Percentiles rank a stretch among this genome's conserved stretches.
phyloP scores from a whole-genome alignment of 2,329 filamentous ascomycete species.

The Cordyceps sp. region DNA sequence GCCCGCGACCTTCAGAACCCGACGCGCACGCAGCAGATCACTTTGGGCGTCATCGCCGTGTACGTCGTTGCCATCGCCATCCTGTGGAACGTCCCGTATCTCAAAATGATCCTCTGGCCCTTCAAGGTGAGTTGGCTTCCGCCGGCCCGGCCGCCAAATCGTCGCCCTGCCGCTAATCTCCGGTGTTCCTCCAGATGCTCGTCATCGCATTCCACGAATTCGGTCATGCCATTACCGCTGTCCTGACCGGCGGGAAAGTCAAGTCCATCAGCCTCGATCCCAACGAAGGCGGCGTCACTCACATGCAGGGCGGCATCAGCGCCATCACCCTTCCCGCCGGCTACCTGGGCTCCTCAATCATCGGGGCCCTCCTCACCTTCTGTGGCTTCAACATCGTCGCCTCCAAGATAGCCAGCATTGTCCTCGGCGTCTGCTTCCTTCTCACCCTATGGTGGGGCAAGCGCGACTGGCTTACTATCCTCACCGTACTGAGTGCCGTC shows the following conservation, averaged over 20 bases:
- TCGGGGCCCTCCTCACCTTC: slow-evolving; percentile 63
- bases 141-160: too few species aligned
- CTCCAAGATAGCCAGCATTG: slow-evolving; percentile 61
- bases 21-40: slow-evolving; percentile 53
- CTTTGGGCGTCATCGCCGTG: slow-evolving; percentile 51
- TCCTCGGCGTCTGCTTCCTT: slow-evolving; percentile 56
- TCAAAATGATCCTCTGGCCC: slow-evolving; percentile 61
- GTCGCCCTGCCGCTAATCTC: background rate
- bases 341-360: slow-evolving; percentile 61
- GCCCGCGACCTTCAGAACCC: slow-evolving; percentile 36
- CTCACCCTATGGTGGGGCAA: slow-evolving; percentile 73
- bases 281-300: slow-evolving; percentile 64
- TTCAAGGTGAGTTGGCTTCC: slow-evolving; percentile 47
- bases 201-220: slow-evolving; percentile 75
- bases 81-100: slow-evolving; percentile 64
- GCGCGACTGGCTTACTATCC: slow-evolving; percentile 60
- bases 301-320: slow-evolving; percentile 56
- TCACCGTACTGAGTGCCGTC: slow-evolving; percentile 53
- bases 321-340: slow-evolving; percentile 61
- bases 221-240: slow-evolving; percentile 56
- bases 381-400: slow-evolving; percentile 71
- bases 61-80: slow-evolving; percentile 62
- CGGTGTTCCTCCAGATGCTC: slow-evolving; percentile 40
- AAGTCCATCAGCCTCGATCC: slow-evolving; percentile 61
- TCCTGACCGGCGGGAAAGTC: slow-evolving; percentile 56